Base-by-base conservation (phyloP, 2,329 filamentous ascomycete species). In the Thielaviopsis populi region DNA sequence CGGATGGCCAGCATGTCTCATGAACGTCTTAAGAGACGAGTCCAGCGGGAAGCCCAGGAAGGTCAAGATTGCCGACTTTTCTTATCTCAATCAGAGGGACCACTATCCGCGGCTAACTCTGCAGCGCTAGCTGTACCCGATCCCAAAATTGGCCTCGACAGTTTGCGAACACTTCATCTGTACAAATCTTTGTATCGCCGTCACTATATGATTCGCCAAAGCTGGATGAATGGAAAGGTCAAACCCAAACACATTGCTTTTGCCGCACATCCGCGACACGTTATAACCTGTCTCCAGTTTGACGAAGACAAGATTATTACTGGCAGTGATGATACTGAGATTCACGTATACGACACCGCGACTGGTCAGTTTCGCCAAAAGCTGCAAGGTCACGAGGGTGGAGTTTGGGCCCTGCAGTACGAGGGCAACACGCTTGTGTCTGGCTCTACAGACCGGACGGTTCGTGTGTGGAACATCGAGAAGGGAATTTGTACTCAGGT, bases 391-490 rank as follows among this genome's bases (percentile, higher is more conserved):
- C 94, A 99, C 69, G 94, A 99, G 73, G 94, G 94, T 41, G 94
- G 94, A 56, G 94, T 99, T 1, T 99, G 94, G 94, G 94, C 94
- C 37, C 76, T 99, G 62, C 91, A 97, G 73, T 99, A 97, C 72
- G 87, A 96, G 71, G 92, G 91, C 61, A 96, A 97, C 71, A 90
- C 89, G 17, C 77, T 99, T 22, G 94, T 99, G 1, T 99, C 94
- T 17, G 94, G 94, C 1, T 96, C 91, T 6, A 99, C 94, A 0
- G 94, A 99, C 74, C 82, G 94, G 58, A 95, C 94, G 11, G 94
- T 99, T n/a, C 85, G 94, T n/a, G 92, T 99, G 0, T 99, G 94
- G 94, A 92, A 99, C 72, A 96, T 99, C 68, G 90, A 95, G 71
- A 87, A 87, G 69, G 94, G 91, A 0, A 83, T 88, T 56, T 96